Evolutionary conservation across 2,329 filamentous ascomycete species (phyloP).

Genomic region (Didymella exigua): DNA sequence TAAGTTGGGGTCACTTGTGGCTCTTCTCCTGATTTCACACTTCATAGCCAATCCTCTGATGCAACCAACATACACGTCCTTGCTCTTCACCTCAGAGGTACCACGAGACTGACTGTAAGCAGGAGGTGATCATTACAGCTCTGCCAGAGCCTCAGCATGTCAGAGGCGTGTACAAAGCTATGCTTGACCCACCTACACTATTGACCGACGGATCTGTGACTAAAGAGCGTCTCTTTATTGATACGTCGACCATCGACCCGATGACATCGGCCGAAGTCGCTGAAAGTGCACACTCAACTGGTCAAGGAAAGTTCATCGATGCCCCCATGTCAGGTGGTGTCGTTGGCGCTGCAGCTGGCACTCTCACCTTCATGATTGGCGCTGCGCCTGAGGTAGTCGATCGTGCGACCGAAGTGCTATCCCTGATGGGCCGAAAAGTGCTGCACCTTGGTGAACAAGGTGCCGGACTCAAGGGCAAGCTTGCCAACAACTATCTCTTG

Average conservation of each 20-base stretch:
- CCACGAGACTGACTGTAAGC: conserved; percentile 27
- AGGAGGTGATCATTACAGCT: conserved; percentile 88
- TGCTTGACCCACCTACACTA: conserved; percentile 66
- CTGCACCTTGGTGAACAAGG: conserved; percentile 86
- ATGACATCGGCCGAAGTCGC: conserved; percentile 81
- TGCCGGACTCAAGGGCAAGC: conserved; percentile 84
- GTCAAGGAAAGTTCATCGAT: conserved; percentile 82
- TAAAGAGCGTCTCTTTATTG: conserved; percentile 81
- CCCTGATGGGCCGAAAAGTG: conserved; percentile 83
- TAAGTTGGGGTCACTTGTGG: conserved; percentile 70
- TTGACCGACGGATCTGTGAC: conserved; percentile 54
- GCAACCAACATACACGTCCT: conserved; percentile 16
- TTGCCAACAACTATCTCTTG: conserved; percentile 96
- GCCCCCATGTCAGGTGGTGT: conserved; percentile 97
- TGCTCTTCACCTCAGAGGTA: conserved; percentile 2
- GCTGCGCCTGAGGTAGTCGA: conserved; percentile 65
- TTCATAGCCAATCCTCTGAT: conserved; percentile 79
- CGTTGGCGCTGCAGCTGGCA: conserved; percentile 84
- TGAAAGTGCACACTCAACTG: conserved; percentile 67
- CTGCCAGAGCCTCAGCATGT: conserved; percentile 90
- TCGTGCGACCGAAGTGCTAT: conserved; percentile 70
- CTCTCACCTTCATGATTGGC: conserved; percentile 95
- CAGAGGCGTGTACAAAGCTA: conserved; percentile 77
- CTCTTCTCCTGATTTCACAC: conserved; percentile 66
- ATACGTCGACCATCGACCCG: conserved; percentile 96